Evolutionary conservation across 2,329 filamentous ascomycete genomes (phyloP).

Genomic region (Sphaceloma murrayae): DNA sequence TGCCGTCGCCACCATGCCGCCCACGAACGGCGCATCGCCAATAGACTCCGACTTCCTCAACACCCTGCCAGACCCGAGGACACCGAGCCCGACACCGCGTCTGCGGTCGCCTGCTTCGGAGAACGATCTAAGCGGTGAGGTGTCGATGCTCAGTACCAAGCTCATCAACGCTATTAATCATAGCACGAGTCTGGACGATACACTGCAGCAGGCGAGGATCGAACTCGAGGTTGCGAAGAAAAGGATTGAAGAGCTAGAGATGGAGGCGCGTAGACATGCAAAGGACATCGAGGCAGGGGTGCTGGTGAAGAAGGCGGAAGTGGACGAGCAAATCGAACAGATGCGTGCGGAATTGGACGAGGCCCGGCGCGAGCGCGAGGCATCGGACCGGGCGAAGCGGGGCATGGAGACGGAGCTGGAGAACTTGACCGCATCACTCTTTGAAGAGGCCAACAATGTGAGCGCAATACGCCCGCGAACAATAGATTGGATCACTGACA

Average conservation of each 20-base stretch:
- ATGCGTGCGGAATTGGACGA: constrained; percentile 34
- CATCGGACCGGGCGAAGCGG: constrained; percentile 58
- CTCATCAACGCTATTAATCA: constrained; percentile 96
- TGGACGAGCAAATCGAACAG: constrained; percentile 47
- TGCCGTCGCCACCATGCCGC: constrained; percentile 14
- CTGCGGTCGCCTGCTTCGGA: constrained; percentile 15
- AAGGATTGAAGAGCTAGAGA: constrained; percentile 59
- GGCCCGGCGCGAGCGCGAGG: constrained; percentile 33
- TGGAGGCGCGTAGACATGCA: constrained; percentile 58
- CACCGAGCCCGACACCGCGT: constrained; percentile 18
- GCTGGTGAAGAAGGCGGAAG: constrained; percentile 62
- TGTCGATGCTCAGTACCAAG: constrained; percentile 86
- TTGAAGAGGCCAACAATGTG: constrained; percentile 90
- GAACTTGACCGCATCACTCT: constrained; percentile 80
- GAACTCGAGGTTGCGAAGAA: constrained; percentile 67
- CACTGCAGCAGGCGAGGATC: constrained; percentile 67
- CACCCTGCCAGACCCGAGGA: constrained; percentile 20
- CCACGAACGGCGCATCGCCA: constrained; percentile 10
- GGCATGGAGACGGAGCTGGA: constrained; percentile 89
- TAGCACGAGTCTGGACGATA: constrained; percentile 85
- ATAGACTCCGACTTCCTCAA: constrained; percentile 18
- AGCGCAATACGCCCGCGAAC: constrained; percentile 22
- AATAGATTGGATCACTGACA: no score
- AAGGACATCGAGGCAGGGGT: constrained; percentile 62
- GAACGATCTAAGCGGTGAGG: constrained; percentile 57